A percentile compares a stretch with the other conserved stretches of the same genome.
Conservation (phyloP, 345 rosid species). For the Gynandropsis gynandra region DNA sequence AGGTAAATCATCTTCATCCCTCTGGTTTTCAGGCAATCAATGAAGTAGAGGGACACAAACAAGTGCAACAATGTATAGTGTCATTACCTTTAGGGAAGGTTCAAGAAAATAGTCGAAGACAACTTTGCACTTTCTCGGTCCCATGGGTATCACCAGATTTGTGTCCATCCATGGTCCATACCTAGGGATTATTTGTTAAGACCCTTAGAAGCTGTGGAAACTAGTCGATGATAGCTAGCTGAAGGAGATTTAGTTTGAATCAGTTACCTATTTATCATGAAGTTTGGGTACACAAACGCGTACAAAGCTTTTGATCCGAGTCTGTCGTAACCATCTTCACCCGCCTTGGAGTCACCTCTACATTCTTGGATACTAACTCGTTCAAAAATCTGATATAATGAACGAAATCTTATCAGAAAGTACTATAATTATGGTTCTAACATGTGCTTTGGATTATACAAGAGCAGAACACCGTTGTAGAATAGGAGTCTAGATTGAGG, state of each 20-base stretch:
- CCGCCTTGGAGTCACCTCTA: constrained; percentile 41
- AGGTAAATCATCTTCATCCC: background rate
- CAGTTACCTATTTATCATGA: constrained; percentile 80
- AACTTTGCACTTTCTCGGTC: constrained; percentile 63
- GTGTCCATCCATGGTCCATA: constrained; percentile 99
- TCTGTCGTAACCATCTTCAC: constrained; percentile 38
- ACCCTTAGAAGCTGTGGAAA: constrained; percentile 3
- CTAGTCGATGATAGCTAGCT: background rate
- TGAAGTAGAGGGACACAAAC: too few species aligned
- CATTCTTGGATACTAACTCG: constrained; percentile 83
- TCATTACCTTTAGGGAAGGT: constrained; percentile 45
- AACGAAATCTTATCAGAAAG: constrained; percentile 5
- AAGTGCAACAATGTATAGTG: background rate
- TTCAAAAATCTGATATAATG: constrained; percentile 43
- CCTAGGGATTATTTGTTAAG: too few species aligned
- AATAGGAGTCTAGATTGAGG: constrained; percentile 67
- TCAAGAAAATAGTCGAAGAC: constrained; percentile 87
- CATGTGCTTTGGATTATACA: background rate
- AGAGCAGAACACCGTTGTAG: constrained; percentile 51
- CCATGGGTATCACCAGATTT: constrained; percentile 71
- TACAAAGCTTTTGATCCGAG: constrained; percentile 76
- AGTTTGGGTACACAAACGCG: constrained; percentile 87
- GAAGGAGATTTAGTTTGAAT: background rate
- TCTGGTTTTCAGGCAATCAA: too few species aligned
- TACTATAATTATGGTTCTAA: background rate